Percentiles rank a stretch among this genome's conserved stretches.
Evolutionary conservation across 306 rosid species (phyloP).

Genomic region (Pachyrhizus erosus): DNA sequence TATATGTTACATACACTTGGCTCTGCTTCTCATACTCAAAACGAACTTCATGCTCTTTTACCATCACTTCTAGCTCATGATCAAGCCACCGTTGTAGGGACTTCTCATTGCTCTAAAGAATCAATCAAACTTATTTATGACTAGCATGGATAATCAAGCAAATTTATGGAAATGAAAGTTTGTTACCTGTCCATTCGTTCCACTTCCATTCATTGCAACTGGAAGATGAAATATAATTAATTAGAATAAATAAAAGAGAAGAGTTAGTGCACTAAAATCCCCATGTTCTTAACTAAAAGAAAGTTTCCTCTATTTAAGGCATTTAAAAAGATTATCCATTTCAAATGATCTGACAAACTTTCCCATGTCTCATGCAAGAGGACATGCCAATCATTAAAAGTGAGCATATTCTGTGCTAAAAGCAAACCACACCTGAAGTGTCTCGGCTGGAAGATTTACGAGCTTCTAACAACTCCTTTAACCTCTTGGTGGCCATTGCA

Average conservation of each 20-base stretch:
- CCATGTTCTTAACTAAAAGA: slow-evolving; percentile 29
- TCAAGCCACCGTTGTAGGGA: slow-evolving; percentile 95
- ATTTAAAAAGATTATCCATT: slow-evolving; percentile 25
- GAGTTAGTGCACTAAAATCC: slow-evolving; percentile 29
- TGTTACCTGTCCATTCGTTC: slow-evolving; percentile 78
- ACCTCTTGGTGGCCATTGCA: slow-evolving; percentile 96
- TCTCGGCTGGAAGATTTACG: slow-evolving; percentile 92
- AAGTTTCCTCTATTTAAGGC: not conserved
- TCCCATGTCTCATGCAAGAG: slow-evolving; percentile 17
- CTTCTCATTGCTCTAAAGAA: slow-evolving; percentile 80
- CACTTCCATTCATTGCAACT: slow-evolving; percentile 77
- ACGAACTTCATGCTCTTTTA: slow-evolving; percentile 98
- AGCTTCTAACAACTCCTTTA: slow-evolving; percentile 96
- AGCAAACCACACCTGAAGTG: slow-evolving; percentile 60
- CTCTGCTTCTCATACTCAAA: slow-evolving; percentile 96
- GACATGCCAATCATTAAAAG: slow-evolving; percentile 22
- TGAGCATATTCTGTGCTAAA: slow-evolving; percentile 6
- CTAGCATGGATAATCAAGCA: slow-evolving; percentile 33
- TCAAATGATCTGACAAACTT: slow-evolving; percentile 14
- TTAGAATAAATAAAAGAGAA: slow-evolving; percentile 2
- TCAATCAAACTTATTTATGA: slow-evolving; percentile 45
- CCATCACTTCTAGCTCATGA: slow-evolving; percentile 97
- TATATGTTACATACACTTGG: slow-evolving; percentile 76
- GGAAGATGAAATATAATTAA: slow-evolving; percentile 54
- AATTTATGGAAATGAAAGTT: slow-evolving; percentile 40